phyloP scores from a whole-genome alignment of 1,139 yeast species.

The Saccharomyces hybrid region DNA sequence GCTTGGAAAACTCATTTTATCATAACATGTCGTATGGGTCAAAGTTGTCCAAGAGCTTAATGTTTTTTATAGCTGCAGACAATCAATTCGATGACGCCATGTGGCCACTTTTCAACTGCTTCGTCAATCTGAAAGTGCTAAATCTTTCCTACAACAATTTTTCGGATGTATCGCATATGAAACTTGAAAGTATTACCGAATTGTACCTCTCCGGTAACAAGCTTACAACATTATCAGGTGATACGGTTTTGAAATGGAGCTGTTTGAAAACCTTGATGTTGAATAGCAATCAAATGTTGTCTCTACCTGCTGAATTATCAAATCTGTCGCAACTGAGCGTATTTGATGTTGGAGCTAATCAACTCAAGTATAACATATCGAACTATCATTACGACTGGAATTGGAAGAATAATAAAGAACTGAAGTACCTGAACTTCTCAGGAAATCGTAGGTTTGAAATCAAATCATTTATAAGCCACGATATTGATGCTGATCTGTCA shows the following conservation, averaged over 20 bases:
- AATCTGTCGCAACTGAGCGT: conserved; percentile 56
- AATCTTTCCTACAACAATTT: conserved; percentile 81
- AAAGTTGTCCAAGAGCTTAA: conserved; percentile 47
- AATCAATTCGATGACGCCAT: conserved; percentile 76
- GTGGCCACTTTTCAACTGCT: conserved; percentile 59
- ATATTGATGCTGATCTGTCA: conserved; percentile 45
- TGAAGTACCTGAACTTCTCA: conserved; percentile 78
- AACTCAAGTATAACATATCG: conserved; percentile 81
- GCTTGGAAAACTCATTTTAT: conserved; percentile 21
- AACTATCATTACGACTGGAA: conserved; percentile 98
- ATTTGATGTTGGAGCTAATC: conserved; percentile 88
- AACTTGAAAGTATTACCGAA: conserved; percentile 52
- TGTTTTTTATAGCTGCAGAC: conserved; percentile 64
- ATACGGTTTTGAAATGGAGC: conserved; percentile 60
- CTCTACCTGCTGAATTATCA: conserved; percentile 85
- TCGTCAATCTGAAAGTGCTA: conserved; percentile 53
- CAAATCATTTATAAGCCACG: conserved; percentile 38
- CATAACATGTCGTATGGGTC: conserved; percentile 22
- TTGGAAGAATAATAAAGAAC: conserved; percentile 79
- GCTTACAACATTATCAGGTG: conserved; percentile 73
- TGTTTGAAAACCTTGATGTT: conserved; percentile 56
- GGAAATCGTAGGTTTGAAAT: conserved; percentile 92
- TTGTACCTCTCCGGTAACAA: conserved; percentile 83
- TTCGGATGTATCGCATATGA: conserved; percentile 62
- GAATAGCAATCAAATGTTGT: conserved; percentile 78